phyloP scores from a whole-genome alignment of 164 flowering plant genomes.

The Kalanchoe fedtschenkoi region DNA sequence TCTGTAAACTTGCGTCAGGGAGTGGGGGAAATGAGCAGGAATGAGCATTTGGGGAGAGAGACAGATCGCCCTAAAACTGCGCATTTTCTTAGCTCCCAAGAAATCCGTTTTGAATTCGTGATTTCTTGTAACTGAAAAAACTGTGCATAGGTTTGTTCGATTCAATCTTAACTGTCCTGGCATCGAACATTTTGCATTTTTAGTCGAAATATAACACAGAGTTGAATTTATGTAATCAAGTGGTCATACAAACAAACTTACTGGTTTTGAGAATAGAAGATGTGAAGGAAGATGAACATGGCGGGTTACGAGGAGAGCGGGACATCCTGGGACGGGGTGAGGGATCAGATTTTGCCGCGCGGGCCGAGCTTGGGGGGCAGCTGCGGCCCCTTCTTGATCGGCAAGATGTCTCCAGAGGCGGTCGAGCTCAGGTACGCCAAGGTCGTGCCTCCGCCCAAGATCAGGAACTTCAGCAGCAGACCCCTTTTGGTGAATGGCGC shows the following conservation, averaged over 20 bases:
- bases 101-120: too few relatives aligned
- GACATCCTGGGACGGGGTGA: too few relatives aligned
- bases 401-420: constrained; percentile 62
- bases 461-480: constrained; percentile 81
- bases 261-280: not conserved
- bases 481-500: constrained; percentile 98
- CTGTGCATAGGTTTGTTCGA: too few relatives aligned
- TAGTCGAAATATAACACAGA: too few relatives aligned
- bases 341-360: constrained; percentile 73
- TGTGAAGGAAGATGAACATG: not conserved
- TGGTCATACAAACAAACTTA: not conserved
- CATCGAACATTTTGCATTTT: too few relatives aligned
- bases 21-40: not conserved
- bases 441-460: constrained; percentile 79
- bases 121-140: too few relatives aligned
- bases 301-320: not conserved
- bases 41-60: too few relatives aligned
- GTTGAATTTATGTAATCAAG: not conserved
- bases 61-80: too few relatives aligned
- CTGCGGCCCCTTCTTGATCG: constrained; percentile 93
- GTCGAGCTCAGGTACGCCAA: constrained; percentile 75
- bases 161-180: too few relatives aligned
- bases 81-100: too few relatives aligned
- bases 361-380: constrained; percentile 89
- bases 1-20: not conserved